These are phyloP conservation scores for Chrysopogon serrulatus DNA, from an alignment of 176 grass and related monocot species.

Conservation along the genomic window DNA sequence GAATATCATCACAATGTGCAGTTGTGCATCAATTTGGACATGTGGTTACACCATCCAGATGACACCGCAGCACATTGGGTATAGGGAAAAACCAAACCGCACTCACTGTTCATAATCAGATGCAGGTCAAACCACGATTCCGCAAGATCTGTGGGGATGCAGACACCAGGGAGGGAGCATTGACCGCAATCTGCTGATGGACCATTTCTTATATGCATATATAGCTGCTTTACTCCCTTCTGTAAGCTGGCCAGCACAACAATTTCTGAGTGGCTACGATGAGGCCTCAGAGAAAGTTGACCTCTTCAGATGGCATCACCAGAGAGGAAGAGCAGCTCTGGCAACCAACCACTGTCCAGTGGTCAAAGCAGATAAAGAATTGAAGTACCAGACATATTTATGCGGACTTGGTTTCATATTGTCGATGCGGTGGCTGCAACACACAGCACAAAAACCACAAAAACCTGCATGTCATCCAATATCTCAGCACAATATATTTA, in stretches of 20 bases:
- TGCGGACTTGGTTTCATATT: not conserved
- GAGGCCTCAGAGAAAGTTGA: constrained; percentile 15
- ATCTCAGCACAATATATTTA: not conserved
- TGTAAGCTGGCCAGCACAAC: not conserved
- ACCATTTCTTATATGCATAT: not conserved
- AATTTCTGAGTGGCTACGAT: constrained; percentile 18
- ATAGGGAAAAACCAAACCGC: not conserved
- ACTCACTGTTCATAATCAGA: not conserved
- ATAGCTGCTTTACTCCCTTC: not conserved
- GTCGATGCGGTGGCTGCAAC: not conserved
- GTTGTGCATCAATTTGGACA: not conserved
- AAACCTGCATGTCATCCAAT: constrained; percentile 11
- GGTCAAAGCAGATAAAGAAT: constrained; percentile 19
- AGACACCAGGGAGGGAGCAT: not conserved
- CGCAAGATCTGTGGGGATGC: not conserved
- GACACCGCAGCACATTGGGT: not conserved
- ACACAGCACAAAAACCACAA: constrained; percentile 3
- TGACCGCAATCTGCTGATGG: constrained; percentile 17
- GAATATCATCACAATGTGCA: not conserved
- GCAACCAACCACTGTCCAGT: not conserved
- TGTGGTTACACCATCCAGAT: not conserved
- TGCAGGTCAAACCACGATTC: constrained; percentile 7
- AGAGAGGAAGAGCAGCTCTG: not conserved
- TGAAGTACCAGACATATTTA: not conserved
- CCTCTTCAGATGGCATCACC: constrained; percentile 3